A percentile compares a stretch with the other conserved stretches of the same genome.
These are phyloP conservation scores for Penicillium desertorum DNA, from an alignment of 495 filamentous ascomycete species.

Conservation along the genomic window DNA sequence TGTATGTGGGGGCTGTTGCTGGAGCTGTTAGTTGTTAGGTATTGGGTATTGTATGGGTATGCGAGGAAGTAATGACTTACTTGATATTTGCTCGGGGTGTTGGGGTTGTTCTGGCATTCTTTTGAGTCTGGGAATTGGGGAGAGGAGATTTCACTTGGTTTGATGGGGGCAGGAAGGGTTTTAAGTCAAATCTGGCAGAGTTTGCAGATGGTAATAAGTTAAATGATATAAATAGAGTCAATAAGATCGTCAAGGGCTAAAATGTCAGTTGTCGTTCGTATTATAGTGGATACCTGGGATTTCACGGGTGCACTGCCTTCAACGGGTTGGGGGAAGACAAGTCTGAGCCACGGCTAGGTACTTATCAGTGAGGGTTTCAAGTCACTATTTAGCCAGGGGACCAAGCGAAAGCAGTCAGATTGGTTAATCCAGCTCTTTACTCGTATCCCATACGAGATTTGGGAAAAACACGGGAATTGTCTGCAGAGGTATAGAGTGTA, in stretches of 20 bases:
- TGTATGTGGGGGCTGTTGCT: conserved; percentile 6
- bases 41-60: not conserved
- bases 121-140: not conserved
- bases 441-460: too few species aligned
- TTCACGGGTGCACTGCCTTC: not conserved
- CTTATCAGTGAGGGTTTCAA: not conserved
- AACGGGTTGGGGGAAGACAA: not conserved
- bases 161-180: not conserved
- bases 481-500: not conserved
- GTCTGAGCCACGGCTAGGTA: not conserved
- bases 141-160: not conserved
- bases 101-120: not conserved
- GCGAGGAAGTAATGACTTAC: not conserved
- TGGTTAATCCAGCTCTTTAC: too few species aligned
- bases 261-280: not conserved
- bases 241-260: conserved; percentile 1
- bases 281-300: not conserved
- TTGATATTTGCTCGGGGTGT: not conserved
- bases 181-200: not conserved
- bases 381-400: too few species aligned
- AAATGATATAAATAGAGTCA: not conserved
- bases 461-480: too few species aligned
- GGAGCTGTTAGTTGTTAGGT: conserved; percentile 4
- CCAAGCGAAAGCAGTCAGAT: too few species aligned
- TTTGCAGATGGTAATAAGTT: not conserved